Evolutionary conservation across 2,329 filamentous ascomycete genomes (phyloP).

Genomic region (Leptographium wingfieldii): DNA sequence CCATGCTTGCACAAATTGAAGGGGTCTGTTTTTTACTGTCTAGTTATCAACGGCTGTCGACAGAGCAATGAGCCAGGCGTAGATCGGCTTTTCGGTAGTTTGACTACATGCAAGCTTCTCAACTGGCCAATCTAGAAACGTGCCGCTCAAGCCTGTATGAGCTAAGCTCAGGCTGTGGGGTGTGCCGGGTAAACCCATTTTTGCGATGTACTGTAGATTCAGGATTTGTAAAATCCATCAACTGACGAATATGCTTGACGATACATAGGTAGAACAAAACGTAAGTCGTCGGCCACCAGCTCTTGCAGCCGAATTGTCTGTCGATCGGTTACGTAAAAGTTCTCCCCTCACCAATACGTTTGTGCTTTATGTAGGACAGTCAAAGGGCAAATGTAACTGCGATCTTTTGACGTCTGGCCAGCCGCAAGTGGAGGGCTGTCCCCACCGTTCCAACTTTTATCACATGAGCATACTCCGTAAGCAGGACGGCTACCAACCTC

Average conservation of each 20-base stretch:
- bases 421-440: background rate
- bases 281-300: too few species aligned
- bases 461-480: background rate
- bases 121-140: background rate
- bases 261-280: too few species aligned
- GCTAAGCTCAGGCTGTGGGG: too few species aligned
- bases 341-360: background rate
- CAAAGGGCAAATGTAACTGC: background rate
- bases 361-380: too few species aligned
- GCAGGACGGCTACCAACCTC: background rate
- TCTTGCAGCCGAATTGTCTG: too few species aligned
- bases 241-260: too few species aligned
- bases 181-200: too few species aligned
- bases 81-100: background rate
- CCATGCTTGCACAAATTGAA: background rate
- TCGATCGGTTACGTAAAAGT: too few species aligned
- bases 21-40: background rate
- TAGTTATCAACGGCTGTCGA: background rate
- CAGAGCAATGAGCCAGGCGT: background rate
- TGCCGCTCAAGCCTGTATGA: too few species aligned
- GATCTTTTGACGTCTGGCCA: background rate
- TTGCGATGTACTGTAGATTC: too few species aligned
- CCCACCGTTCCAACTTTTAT: background rate
- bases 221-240: too few species aligned
- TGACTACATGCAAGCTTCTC: background rate